Evolutionary conservation across 2,329 filamentous ascomycete genomes (phyloP).

Genomic region (Coniochaeta pulveracea): DNA sequence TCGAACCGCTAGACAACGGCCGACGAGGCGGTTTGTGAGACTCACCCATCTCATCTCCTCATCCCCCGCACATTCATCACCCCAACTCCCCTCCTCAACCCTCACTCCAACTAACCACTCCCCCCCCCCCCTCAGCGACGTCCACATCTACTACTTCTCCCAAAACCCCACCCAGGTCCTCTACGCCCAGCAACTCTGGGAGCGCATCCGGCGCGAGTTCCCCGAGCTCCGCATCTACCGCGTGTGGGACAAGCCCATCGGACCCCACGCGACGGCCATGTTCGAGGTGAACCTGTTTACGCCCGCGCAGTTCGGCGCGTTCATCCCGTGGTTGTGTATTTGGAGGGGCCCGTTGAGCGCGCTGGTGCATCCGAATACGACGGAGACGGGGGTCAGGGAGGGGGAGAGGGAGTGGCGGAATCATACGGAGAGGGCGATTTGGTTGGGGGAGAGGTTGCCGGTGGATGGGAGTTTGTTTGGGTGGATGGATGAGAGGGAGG

Average conservation of each 20-base stretch:
- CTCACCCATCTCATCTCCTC: neutral
- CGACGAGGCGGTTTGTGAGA: constrained; percentile 59
- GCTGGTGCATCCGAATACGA: constrained; percentile 74
- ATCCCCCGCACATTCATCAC: neutral
- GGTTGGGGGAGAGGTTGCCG: constrained; percentile 59
- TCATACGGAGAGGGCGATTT: constrained; percentile 58
- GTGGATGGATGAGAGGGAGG: constrained; percentile 9
- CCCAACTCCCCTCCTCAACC: neutral
- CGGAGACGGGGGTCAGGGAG: constrained; percentile 23
- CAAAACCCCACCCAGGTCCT: constrained; percentile 47
- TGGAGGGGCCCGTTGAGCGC: constrained; percentile 71
- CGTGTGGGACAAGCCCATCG: constrained; percentile 66
- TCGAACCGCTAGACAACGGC: constrained; percentile 54
- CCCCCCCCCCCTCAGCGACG: constrained; percentile 41
- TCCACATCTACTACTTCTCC: constrained; percentile 77
- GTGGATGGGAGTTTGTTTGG: constrained; percentile 44
- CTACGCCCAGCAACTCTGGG: constrained; percentile 64
- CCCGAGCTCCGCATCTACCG: constrained; percentile 75
- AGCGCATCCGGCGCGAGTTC: constrained; percentile 73
- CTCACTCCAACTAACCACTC: neutral
- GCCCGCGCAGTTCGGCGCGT: constrained; percentile 79
- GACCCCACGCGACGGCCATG: constrained; percentile 77
- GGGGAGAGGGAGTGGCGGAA: constrained; percentile 32
- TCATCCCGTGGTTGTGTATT: constrained; percentile 74
- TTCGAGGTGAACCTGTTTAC: constrained; percentile 87